Evolutionary conservation across 345 rosid species (phyloP), one percentile per base, ranked within the genome.

Genomic region (Kernera saxatilis): DNA sequence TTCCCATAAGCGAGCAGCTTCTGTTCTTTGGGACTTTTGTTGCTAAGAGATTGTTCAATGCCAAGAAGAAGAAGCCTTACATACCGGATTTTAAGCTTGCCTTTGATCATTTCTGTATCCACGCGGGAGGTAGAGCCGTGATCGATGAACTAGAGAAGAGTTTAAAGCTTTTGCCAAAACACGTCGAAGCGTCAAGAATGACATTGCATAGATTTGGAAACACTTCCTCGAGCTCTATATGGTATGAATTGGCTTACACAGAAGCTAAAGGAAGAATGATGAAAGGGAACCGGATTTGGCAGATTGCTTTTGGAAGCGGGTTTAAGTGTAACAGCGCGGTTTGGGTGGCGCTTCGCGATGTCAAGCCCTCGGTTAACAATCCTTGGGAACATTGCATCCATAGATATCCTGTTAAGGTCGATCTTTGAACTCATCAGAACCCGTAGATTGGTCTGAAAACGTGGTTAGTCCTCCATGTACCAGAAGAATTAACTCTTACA

Each of bases 291-390:
- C 77, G 93, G 0, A 82, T 89, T 64, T 89, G 97, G 96, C 96
- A 91, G 79, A 91, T 91, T 61, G 96, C 97, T 15, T 91, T 87
- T 35, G 96, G 97, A 26, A 88, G 92, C 15, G 97, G 97, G 25
- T 91, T 91, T 81, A 91, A 91, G 76, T 91, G 98, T 74, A 92
- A 89, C 75, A 92, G 98, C 29, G 88, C 96, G 1, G 96, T 85
- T 27, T 89, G 96, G 96, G 69, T 80, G 71, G 90, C 96, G 1
- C 83, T 89, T 26, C 59, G 74, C 5, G 78, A 87, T 35, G 77
- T 89, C n/a, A 52, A 79, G 27, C 80, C 96, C 0, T 87, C 92
- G 1, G 45, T 67, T 39, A 77, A 69, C 44, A 87, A 78, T 62
- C 96, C 96, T 3, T 89, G 96, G 96, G 75, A 85, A 62, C 85